phyloP scores from a whole-genome alignment of 2,329 filamentous ascomycete species.

The Colletotrichum filicis region DNA sequence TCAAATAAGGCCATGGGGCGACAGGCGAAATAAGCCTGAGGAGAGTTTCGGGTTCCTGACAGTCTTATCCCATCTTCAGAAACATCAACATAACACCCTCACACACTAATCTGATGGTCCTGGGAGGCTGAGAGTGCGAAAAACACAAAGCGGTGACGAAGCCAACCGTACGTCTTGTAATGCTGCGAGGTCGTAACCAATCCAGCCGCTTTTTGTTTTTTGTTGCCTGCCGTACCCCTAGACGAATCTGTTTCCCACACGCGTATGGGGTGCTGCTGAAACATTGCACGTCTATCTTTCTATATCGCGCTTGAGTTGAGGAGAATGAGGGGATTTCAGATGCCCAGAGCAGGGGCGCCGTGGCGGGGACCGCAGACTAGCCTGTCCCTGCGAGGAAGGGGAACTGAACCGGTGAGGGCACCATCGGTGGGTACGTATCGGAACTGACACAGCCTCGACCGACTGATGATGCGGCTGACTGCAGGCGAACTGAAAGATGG shows the following conservation, averaged over 20 bases:
- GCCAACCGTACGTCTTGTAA: neutral
- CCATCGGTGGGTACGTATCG: neutral
- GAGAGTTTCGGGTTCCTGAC: slow-evolving; percentile 14
- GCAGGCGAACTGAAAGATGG: neutral
- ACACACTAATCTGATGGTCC: neutral
- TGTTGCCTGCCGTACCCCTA: neutral
- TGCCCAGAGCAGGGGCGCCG: slow-evolving; percentile 15
- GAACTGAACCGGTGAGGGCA: neutral
- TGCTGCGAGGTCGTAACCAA: neutral
- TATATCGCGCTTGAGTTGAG: slow-evolving; percentile 7
- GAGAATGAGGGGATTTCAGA: slow-evolving; percentile 6
- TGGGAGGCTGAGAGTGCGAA: neutral
- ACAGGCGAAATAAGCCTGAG: neutral
- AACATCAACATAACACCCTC: slow-evolving; percentile 12
- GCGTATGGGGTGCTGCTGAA: slow-evolving; percentile 15
- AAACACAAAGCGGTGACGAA: slow-evolving; percentile 20
- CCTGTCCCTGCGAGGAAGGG: slow-evolving; percentile 8
- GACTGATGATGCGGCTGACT: neutral
- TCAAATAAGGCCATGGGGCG: neutral
- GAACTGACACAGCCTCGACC: neutral
- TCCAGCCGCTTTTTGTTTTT: neutral
- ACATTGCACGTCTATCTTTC: slow-evolving; percentile 9
- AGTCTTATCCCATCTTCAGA: slow-evolving; percentile 30
- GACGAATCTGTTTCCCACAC: slow-evolving; percentile 6
- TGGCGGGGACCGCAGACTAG: neutral